Conservation (phyloP, 768 basidiomycete genomes). For the Leccinellum rugosiceps region DNA sequence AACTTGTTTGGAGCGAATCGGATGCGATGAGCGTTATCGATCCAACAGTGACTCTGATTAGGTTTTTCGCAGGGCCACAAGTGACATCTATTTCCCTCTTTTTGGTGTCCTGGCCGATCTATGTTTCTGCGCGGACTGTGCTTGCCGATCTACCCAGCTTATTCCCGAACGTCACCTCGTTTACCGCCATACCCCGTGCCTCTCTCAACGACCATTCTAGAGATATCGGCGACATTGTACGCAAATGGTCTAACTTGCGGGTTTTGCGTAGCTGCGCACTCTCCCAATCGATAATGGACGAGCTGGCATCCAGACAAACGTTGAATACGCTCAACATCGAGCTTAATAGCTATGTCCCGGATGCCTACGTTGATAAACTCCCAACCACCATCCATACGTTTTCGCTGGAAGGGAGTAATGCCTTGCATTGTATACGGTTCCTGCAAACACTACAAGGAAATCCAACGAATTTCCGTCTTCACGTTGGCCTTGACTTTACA, state of each 20-base stretch:
- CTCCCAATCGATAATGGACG: conserved; percentile 10
- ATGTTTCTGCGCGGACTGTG: neutral
- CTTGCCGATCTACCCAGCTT: neutral
- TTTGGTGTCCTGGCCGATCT: conserved; percentile 5
- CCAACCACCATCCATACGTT: conserved; percentile 7
- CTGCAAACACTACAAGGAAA: conserved; percentile 6
- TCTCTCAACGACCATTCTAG: conserved; percentile 7
- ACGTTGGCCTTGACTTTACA: conserved; percentile 1
- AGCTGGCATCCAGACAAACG: neutral
- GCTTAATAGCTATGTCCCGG: neutral
- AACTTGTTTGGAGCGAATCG: conserved; percentile 8
- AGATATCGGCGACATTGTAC: conserved; percentile 10
- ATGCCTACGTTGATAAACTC: neutral
- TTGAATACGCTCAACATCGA: conserved; percentile 14
- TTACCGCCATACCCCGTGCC: conserved; percentile 4
- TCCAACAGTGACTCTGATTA: conserved; percentile 8
- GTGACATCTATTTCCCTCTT: conserved; percentile 3
- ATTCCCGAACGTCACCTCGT: conserved; percentile 20
- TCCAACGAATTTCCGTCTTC: neutral
- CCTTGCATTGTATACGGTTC: conserved; percentile 7
- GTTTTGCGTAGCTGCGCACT: conserved; percentile 8
- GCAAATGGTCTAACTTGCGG: conserved; percentile 7
- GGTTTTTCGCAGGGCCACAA: conserved; percentile 11
- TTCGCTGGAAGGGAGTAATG: conserved; percentile 7
- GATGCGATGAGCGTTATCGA: neutral